A percentile compares a stretch with the other conserved stretches of the same genome.
Conservation (phyloP, 2,329 filamentous ascomycete species). For the Colletotrichum costaricense region DNA sequence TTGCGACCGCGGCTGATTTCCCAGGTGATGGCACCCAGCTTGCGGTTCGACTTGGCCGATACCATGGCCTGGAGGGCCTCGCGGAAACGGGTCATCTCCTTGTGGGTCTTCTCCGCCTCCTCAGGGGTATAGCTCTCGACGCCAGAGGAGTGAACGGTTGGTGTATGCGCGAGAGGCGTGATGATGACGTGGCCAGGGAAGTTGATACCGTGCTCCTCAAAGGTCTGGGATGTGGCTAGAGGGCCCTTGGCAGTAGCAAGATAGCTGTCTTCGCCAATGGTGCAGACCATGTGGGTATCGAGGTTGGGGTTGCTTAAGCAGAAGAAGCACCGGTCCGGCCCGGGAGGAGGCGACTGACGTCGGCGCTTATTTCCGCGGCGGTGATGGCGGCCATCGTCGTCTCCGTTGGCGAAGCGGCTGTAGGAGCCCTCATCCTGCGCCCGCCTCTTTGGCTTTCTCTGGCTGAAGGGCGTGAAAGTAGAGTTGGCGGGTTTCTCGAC, state of each 20-base stretch:
- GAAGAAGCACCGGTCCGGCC: conserved; percentile 90
- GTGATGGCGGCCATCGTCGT: conserved; percentile 52
- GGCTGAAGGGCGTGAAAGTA: conserved; percentile 79
- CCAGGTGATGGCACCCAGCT: conserved; percentile 88
- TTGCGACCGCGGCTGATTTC: conserved; percentile 87
- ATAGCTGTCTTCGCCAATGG: conserved; percentile 88
- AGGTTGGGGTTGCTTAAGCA: conserved; percentile 89
- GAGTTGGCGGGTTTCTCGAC: conserved; percentile 74
- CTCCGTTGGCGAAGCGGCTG: conserved; percentile 63
- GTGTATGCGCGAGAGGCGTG: conserved; percentile 85
- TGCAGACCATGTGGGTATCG: conserved; percentile 88
- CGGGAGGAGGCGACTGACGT: conserved; percentile 67
- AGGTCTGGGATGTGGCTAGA: conserved; percentile 77
- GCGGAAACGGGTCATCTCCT: conserved; percentile 88
- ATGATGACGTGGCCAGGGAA: conserved; percentile 92
- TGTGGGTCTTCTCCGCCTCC: conserved; percentile 70
- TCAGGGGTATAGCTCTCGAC: conserved; percentile 61
- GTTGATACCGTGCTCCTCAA: conserved; percentile 69
- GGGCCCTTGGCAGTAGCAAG: conserved; percentile 94
- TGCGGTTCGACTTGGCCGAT: conserved; percentile 60
- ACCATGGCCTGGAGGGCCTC: conserved; percentile 84
- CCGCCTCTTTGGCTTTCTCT: conserved; percentile 68
- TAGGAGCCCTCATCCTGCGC: conserved; percentile 60
- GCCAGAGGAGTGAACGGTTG: conserved; percentile 77
- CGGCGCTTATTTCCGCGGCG: conserved; percentile 57